phyloP scores from a whole-genome alignment of 495 filamentous ascomycete genomes.

The Neurospora sp. region DNA sequence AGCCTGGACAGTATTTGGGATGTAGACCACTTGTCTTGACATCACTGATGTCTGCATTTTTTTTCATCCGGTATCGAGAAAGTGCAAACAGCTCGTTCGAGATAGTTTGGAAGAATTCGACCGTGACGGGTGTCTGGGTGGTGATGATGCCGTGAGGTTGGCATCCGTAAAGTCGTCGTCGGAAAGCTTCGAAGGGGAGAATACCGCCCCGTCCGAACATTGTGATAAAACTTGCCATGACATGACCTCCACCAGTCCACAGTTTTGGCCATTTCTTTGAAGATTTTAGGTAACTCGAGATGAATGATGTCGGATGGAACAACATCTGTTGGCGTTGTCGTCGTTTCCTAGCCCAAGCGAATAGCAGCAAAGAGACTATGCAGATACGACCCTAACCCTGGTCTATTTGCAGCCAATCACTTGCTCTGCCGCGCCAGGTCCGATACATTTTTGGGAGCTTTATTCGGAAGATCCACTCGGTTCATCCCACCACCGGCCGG shows the following conservation, averaged over 20 bases:
- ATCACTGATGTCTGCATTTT: not conserved
- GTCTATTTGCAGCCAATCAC: not conserved
- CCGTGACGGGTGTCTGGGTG: not conserved
- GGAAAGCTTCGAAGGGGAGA: not conserved
- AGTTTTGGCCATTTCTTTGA: not conserved
- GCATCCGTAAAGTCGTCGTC: not conserved
- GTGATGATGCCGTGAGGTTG: not conserved
- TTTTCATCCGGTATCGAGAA: not conserved
- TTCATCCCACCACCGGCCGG: not conserved
- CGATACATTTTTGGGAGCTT: not conserved
- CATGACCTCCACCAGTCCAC: not conserved
- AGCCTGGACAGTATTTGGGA: not conserved
- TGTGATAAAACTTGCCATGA: not conserved
- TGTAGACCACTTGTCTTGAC: not conserved
- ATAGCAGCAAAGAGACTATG: not conserved
- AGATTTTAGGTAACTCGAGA: not conserved
- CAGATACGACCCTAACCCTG: not conserved
- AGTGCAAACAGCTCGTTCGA: not conserved
- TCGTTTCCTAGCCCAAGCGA: not conserved
- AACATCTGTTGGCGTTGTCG: not conserved
- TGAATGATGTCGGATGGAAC: not conserved
- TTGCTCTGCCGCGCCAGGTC: not conserved
- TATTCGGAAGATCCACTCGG: not conserved
- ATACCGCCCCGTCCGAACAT: not conserved
- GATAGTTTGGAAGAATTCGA: not conserved